phyloP scores from a whole-genome alignment of 345 rosid genomes.

The Euclidium syriacum region DNA sequence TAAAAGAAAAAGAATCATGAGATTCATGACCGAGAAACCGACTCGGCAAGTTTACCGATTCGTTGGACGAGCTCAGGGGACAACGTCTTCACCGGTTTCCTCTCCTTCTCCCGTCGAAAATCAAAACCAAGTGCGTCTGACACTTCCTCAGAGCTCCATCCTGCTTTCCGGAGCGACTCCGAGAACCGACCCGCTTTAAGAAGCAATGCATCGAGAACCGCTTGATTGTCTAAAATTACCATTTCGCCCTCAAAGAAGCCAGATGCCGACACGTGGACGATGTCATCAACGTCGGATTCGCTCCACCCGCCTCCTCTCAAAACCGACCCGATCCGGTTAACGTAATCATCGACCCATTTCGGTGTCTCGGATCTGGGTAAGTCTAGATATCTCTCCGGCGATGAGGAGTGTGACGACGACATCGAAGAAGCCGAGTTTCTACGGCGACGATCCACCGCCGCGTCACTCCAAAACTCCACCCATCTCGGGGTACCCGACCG shows the following conservation, averaged over 20 bases:
- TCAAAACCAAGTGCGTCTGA: conserved; percentile 83
- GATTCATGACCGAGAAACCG: conserved; percentile 64
- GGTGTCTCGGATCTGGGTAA: conserved; percentile 64
- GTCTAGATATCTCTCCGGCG: conserved; percentile 69
- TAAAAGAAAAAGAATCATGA: conserved; percentile 2
- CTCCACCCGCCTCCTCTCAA: conserved; percentile 87
- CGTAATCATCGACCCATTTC: conserved; percentile 79
- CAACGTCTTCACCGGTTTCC: conserved; percentile 60
- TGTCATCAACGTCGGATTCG: conserved; percentile 72
- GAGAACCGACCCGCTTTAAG: conserved; percentile 88
- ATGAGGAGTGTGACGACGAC: conserved; percentile 57
- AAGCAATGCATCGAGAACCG: conserved; percentile 71
- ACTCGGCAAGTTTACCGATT: conserved; percentile 76
- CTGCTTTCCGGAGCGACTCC: conserved; percentile 77
- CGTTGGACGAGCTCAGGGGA: conserved; percentile 68
- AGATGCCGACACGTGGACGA: conserved; percentile 73
- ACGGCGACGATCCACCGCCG: conserved; percentile 68
- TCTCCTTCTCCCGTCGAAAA: conserved; percentile 74
- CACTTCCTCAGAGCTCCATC: conserved; percentile 98
- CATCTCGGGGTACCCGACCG: conserved; percentile 68
- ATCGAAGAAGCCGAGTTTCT: conserved; percentile 47
- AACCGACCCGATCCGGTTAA: conserved; percentile 71
- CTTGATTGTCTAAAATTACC: conserved; percentile 74
- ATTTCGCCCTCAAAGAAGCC: conserved; percentile 78
- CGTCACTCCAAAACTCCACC: conserved; percentile 98